Percentiles rank a stretch among this genome's conserved stretches.
phyloP scores from a whole-genome alignment of 768 basidiomycete species.

The Auricularia auricula-judae region DNA sequence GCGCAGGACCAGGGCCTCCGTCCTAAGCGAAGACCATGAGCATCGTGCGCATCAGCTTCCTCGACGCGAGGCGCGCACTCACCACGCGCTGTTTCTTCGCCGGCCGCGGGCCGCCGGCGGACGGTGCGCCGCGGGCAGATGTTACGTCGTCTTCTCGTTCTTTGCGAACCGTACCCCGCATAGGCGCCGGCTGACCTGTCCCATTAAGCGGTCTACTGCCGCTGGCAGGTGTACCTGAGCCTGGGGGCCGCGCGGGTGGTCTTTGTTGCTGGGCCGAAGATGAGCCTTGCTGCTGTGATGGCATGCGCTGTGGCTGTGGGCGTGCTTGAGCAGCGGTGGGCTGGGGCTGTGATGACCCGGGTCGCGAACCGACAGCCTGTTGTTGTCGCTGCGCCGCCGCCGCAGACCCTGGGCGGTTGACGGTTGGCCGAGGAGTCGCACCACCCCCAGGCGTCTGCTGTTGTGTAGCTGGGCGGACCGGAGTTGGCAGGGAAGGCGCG shows the following conservation, averaged over 20 bases:
- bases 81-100: slow-evolving; percentile 71
- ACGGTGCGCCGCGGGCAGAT: slow-evolving; percentile 14
- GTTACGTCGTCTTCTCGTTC: slow-evolving; percentile 19
- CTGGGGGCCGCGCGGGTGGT: background rate
- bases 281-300: background rate
- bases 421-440: slow-evolving; percentile 1
- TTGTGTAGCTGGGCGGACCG: slow-evolving; percentile 9
- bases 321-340: background rate
- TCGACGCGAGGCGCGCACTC: slow-evolving; percentile 16
- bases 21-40: background rate
- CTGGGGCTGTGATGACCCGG: background rate
- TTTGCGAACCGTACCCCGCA: slow-evolving; percentile 3
- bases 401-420: slow-evolving; percentile 3
- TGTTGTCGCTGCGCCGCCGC: slow-evolving; percentile 1
- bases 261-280: background rate
- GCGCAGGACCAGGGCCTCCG: background rate
- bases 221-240: background rate
- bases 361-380: background rate
- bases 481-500: slow-evolving; percentile 9
- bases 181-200: slow-evolving; percentile 15
- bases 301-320: background rate
- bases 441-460: slow-evolving; percentile 4
- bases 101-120: slow-evolving; percentile 57
- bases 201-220: slow-evolving; percentile 5
- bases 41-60: too few relatives aligned